These are phyloP conservation scores for Solanum chacoense DNA, from an alignment of 305 asterid genomes.

Conservation along the genomic window DNA sequence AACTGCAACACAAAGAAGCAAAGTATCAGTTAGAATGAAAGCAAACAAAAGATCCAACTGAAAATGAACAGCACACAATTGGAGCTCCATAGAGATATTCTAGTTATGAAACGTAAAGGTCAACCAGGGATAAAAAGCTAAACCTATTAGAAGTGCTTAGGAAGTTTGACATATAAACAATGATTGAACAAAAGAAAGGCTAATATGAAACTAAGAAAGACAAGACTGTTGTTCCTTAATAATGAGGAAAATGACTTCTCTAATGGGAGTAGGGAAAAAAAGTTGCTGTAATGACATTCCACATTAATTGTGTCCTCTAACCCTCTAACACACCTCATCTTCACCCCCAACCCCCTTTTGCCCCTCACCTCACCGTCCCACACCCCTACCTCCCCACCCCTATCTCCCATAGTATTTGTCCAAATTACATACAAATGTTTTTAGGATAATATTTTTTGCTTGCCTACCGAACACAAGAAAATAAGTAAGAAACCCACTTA, in stretches of 20 bases:
- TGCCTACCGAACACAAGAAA: neutral
- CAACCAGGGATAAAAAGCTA: neutral
- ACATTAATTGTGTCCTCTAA: neutral
- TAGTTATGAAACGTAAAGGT: neutral
- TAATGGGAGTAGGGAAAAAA: neutral
- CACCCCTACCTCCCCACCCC: neutral
- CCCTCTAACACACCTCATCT: neutral
- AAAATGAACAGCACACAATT: neutral
- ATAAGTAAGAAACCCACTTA: neutral
- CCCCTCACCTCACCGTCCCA: neutral
- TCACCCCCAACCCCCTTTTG: neutral
- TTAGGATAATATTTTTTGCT: neutral
- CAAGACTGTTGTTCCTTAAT: neutral
- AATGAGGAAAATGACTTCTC: neutral
- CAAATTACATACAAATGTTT: neutral
- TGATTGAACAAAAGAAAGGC: neutral
- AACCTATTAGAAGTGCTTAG: neutral
- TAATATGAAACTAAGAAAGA: neutral
- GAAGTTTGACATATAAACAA: neutral
- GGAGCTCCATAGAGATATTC: neutral
- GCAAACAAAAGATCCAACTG: neutral
- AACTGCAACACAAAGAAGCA: slow-evolving; percentile 39
- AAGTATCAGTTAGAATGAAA: neutral
- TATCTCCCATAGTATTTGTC: neutral
- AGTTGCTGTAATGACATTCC: neutral